phyloP scores from a whole-genome alignment of 176 grass and related monocot species.

The Ampelocalamus luodianensis region DNA sequence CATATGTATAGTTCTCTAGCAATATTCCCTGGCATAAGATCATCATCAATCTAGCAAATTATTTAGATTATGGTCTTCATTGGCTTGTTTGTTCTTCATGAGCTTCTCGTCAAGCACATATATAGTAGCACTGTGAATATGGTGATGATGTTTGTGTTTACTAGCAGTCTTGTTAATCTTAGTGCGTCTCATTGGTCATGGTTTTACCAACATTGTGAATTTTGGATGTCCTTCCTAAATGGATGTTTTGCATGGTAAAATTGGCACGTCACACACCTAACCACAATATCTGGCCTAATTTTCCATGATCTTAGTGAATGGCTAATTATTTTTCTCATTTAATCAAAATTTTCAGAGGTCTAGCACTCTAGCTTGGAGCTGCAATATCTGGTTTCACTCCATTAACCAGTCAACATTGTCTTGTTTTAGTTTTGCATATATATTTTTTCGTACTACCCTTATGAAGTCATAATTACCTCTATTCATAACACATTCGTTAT shows the following conservation, averaged over 20 bases:
- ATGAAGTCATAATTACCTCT: not conserved
- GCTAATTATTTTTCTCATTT: constrained; percentile 9
- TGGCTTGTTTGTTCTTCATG: not conserved
- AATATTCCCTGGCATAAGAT: constrained; percentile 28
- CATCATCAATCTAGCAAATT: not conserved
- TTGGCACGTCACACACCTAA: not conserved
- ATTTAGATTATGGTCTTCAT: not conserved
- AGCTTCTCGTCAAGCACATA: not conserved
- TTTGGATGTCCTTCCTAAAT: not conserved
- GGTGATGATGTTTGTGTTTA: not conserved
- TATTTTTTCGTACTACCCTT: not conserved
- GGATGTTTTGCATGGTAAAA: not conserved
- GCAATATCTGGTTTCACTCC: not conserved
- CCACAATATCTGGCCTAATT: not conserved
- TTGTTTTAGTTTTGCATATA: not conserved
- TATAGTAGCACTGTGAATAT: not conserved
- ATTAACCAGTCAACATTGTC: not conserved
- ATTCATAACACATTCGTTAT: not conserved
- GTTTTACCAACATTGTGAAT: not conserved
- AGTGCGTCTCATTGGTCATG: not conserved
- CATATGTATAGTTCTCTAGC: not conserved
- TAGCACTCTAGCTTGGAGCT: not conserved
- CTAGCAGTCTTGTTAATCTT: not conserved
- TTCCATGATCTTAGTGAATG: not conserved
- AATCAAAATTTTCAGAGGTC: not conserved